Base-by-base conservation (phyloP, 352 stramenopile genomes). In the Peronospora belbahrii region DNA sequence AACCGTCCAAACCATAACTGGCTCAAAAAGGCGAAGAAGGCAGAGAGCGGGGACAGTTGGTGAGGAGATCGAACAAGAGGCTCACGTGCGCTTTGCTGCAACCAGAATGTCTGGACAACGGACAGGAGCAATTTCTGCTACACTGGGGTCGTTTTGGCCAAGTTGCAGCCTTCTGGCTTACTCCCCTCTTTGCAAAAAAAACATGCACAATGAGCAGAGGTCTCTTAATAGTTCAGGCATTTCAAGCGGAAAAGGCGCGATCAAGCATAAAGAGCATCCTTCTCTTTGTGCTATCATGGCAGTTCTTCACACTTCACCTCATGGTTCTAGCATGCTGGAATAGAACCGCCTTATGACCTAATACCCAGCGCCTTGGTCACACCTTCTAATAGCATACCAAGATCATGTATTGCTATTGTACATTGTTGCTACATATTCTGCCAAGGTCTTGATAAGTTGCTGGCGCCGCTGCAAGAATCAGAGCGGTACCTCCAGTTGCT, bases 41-140 rank as follows among this genome's bases (percentile, higher is more conserved):
- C 35, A 62, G 35, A 53, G 48, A 58, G 48, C 47, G 14, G 53
- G 47, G 23, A 42, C 54, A 52, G 47, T 49, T 58, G 41, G 36
- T 42, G 34, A 57, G 22, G 54, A 46, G 42, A 42, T 63, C 48
- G 49, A 58, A 55, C 23, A 63, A 54, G 30, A 52, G 28, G 11
- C 41, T 45, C 36, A 13, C 20, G 36, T 42, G 36, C 19, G 36
- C 36, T 42, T 42, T 42, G 36, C 20, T 42, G 35, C 36, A 31
- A 17, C 19, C 9, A 3, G 36, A 31, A 20, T 19, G 20, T 6
- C 17, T 23, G 20, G 11, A 42, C 19, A 41, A 14, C 4, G 35
- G 19, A 27, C 19, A 27, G 9, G 17, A 28, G 10, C 10, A 10
- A n/a, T 11, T 23, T 37, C 23, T 37, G 14, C 32, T 1, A 15